Evolutionary conservation across 345 rosid species (phyloP).

Genomic region (Sisymbrium irio): DNA sequence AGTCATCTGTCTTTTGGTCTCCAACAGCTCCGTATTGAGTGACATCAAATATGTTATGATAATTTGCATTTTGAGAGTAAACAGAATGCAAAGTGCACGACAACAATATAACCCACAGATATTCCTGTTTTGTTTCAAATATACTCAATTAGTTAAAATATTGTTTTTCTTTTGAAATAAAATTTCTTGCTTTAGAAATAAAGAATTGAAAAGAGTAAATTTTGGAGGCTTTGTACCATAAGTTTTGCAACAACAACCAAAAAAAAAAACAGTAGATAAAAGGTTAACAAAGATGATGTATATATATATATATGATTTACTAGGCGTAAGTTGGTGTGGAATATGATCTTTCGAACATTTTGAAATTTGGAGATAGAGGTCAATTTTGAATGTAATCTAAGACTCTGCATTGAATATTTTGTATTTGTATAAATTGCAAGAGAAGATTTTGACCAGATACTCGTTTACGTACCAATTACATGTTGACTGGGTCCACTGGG

Average conservation of each 20-base stretch:
- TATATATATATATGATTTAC: neutral
- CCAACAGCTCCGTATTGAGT: constrained; percentile 34
- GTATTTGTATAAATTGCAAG: neutral
- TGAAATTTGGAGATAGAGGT: neutral
- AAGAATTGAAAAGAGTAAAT: neutral
- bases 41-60: constrained; percentile 11
- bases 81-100: neutral
- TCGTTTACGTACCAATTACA: neutral
- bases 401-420: neutral
- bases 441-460: neutral
- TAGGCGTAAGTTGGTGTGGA: neutral
- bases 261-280: neutral
- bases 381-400: neutral
- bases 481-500: neutral
- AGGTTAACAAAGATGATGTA: neutral
- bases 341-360: neutral
- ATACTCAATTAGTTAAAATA: neutral
- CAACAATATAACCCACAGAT: neutral
- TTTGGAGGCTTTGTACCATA: neutral
- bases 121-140: neutral
- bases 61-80: neutral
- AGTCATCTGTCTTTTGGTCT: constrained; percentile 30
- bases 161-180: too few relatives aligned
- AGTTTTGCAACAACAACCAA: neutral
- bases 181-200: neutral